Evolutionary conservation across 176 grass and related monocot genomes (phyloP), one percentile per base, ranked within the genome.

Genomic region (Hordeum marinum): DNA sequence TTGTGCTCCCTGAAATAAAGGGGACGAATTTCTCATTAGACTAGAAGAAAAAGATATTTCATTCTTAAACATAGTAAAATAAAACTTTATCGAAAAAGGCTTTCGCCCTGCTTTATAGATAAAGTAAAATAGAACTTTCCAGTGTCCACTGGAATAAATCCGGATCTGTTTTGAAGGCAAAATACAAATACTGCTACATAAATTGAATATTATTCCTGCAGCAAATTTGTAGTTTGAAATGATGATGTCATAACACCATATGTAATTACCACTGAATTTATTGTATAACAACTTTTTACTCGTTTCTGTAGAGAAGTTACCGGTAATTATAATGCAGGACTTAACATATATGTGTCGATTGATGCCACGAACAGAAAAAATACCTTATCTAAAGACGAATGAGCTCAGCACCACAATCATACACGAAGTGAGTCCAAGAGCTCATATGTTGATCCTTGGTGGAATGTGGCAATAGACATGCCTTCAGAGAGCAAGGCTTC

Each of bases 361-460:
- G 0, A 58, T 63, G 21, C 74, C 9, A 68, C 4, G 46, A 34
- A 1, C 34, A 8, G 14, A 34, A 24, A 81, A 40, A 68, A 34
- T 81, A 98, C 96, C 96, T 98, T 76, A 98, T 85, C 59, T 90
- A 89, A 63, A 95, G 78, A 52, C 91, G 83, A 69, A 95, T 82
- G 57, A 91, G 83, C 88, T 94, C 89, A 27, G 83, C 83, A 34
- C 91, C 87, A 72, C 64, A 93, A 75, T 91, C 83, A 86, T 95
- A 83, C 23, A 94, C 14, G 2, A 95, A 94, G 63, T 70, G 76
- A 55, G 79, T 93, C 85, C 87, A 90, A 63, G 41, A 81, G 80
- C 83, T 75, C 29, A 78, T 72, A 15, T 83, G 65, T 61, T 77
- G 79, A 87, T 83, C 76, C 76, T 85, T 90, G 69, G 34, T 46